phyloP scores from a whole-genome alignment of 257 asterid genomes.

The Primulina tabacum region DNA sequence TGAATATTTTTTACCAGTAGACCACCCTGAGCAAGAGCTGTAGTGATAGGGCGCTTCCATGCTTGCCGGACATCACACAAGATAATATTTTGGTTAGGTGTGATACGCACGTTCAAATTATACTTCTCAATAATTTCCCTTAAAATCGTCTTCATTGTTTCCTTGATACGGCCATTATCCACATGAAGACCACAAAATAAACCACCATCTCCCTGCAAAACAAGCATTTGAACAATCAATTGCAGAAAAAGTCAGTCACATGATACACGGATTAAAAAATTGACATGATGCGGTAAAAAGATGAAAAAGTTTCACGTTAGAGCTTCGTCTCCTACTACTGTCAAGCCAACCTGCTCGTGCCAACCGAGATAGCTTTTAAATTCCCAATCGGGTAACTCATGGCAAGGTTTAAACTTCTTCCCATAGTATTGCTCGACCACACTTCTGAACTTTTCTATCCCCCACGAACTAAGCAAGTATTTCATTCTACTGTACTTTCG shows the following conservation, averaged over 20 bases:
- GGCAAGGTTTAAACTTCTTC: slow-evolving; percentile 74
- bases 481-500: slow-evolving; percentile 97
- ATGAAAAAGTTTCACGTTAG: background rate
- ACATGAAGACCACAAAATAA: slow-evolving; percentile 93
- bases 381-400: slow-evolving; percentile 87
- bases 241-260: slow-evolving; percentile 8
- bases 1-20: slow-evolving; percentile 55
- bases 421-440: slow-evolving; percentile 90
- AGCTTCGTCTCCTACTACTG: slow-evolving; percentile 6
- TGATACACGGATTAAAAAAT: background rate
- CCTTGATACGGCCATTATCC: slow-evolving; percentile 86
- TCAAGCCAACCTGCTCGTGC: slow-evolving; percentile 80
- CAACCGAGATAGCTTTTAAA: slow-evolving; percentile 96
- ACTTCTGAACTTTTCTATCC: slow-evolving; percentile 81
- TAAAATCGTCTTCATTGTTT: slow-evolving; percentile 66
- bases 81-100: slow-evolving; percentile 89
- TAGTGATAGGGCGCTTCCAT: slow-evolving; percentile 82
- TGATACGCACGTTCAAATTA: slow-evolving; percentile 78
- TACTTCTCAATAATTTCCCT: slow-evolving; percentile 89
- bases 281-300: background rate
- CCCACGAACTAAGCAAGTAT: slow-evolving; percentile 92
- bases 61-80: slow-evolving; percentile 72
- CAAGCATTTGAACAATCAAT: slow-evolving; percentile 14
- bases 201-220: slow-evolving; percentile 79
- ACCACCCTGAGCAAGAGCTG: slow-evolving; percentile 95